Conservation (phyloP, 257 asterid species). For the Avicennia marina region DNA sequence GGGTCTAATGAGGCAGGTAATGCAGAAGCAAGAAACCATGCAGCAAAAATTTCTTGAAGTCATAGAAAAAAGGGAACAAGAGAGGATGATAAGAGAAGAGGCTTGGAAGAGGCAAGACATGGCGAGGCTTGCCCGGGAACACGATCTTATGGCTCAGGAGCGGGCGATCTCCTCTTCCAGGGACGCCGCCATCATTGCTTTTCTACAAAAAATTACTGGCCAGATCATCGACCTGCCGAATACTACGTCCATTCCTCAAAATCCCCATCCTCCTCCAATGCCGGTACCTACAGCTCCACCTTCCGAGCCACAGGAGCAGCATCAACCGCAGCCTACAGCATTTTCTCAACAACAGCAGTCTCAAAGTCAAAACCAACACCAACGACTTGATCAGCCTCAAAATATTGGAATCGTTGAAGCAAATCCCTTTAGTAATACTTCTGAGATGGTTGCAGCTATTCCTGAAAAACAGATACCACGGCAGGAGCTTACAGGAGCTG, state of each 20-base stretch:
- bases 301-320: neutral
- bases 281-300: conserved; percentile 1
- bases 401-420: neutral
- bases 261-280: neutral
- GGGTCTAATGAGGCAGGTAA: conserved; percentile 31
- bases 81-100: conserved; percentile 35
- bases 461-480: conserved; percentile 15
- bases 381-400: conserved; percentile 8
- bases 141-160: conserved; percentile 31
- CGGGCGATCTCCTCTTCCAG: conserved; percentile 30
- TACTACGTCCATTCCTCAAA: neutral
- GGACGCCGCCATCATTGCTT: conserved; percentile 33
- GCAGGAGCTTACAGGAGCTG: conserved; percentile 10
- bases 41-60: conserved; percentile 33
- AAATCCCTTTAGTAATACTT: too few relatives aligned
- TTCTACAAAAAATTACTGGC: conserved; percentile 36
- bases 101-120: conserved; percentile 42
- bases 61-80: conserved; percentile 30
- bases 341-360: conserved; percentile 2
- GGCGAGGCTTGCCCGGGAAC: conserved; percentile 27
- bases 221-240: conserved; percentile 26
- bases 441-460: too few relatives aligned
- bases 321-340: neutral
- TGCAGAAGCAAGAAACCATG: conserved; percentile 36
- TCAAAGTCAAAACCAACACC: neutral